A percentile compares a stretch with the other conserved stretches of the same genome.
Evolutionary conservation across 768 basidiomycete species (phyloP).

Genomic region (Termitomyces sp.): DNA sequence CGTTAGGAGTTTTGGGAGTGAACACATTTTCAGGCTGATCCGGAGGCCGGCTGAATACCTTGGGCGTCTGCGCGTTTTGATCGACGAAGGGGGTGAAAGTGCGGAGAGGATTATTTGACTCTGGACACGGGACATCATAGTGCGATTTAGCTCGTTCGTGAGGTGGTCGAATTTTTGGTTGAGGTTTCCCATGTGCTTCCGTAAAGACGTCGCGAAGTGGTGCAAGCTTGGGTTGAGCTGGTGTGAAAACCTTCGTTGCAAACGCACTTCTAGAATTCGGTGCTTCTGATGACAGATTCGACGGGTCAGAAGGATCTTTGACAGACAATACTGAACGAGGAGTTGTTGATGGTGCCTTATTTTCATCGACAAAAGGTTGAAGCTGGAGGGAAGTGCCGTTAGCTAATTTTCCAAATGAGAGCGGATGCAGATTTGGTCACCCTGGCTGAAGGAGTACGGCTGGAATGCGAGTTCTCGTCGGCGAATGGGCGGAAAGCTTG

Average conservation of each 20-base stretch:
- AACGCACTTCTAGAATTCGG: constrained; percentile 43
- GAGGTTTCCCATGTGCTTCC: constrained; percentile 40
- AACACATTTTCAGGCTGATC: constrained; percentile 42
- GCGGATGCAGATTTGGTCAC: constrained; percentile 21
- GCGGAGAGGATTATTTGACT: constrained; percentile 17
- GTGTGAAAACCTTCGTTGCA: constrained; percentile 60
- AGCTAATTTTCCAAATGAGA: constrained; percentile 11
- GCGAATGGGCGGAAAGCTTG: constrained; percentile 67
- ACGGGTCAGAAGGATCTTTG: constrained; percentile 35
- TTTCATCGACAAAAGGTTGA: constrained; percentile 59
- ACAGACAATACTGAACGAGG: constrained; percentile 45
- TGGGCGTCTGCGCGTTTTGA: constrained; percentile 45
- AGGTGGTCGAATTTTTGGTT: constrained; percentile 30
- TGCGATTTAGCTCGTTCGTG: constrained; percentile 45
- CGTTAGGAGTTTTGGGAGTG: constrained; percentile 40
- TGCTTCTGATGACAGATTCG: constrained; percentile 26
- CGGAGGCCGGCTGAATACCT: constrained; percentile 77
- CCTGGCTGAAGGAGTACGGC: constrained; percentile 41
- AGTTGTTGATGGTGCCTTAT: constrained; percentile 37
- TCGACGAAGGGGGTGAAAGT: constrained; percentile 40
- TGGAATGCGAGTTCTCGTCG: constrained; percentile 53
- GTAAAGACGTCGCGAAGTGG: constrained; percentile 43
- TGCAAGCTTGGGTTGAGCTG: constrained; percentile 42
- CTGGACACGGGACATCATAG: constrained; percentile 25
- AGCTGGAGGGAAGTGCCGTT: constrained; percentile 39